phyloP scores from a whole-genome alignment of 345 rosid genomes.

The Rhodamnia argentea region DNA sequence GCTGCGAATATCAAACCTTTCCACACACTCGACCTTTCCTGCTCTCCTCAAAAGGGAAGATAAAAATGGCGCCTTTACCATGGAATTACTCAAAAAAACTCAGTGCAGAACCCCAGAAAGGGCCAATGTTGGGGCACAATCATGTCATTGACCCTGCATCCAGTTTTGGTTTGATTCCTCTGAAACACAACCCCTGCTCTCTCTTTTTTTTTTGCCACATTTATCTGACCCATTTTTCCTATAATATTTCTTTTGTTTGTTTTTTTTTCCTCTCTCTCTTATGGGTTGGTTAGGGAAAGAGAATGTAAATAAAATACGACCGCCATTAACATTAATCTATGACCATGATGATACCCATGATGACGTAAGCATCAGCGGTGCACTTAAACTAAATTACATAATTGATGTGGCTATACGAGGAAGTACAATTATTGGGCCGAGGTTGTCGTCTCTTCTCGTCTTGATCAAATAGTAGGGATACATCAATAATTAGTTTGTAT shows the following conservation, averaged over 20 bases:
- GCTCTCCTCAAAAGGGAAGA: not conserved
- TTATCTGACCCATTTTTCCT: not conserved
- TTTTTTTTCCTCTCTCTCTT: not conserved
- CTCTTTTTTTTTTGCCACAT: not conserved
- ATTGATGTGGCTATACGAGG: not conserved
- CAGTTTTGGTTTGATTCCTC: not conserved
- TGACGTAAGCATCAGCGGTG: not conserved
- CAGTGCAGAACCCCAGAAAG: not conserved
- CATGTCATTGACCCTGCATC: not conserved
- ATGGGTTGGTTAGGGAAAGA: not conserved
- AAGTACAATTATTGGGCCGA: not conserved
- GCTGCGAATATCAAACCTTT: not conserved
- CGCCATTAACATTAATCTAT: not conserved
- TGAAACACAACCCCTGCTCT: not conserved
- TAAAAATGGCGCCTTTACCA: not conserved
- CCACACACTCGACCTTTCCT: not conserved
- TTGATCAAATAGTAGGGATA: not conserved
- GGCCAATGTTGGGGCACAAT: not conserved
- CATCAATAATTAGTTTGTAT: not conserved
- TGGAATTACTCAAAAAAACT: not conserved
- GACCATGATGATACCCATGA: not conserved
- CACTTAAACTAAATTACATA: not conserved
- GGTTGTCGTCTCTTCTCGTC: not conserved
- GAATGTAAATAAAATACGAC: not conserved
- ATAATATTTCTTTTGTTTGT: too few relatives aligned